Base-by-base conservation (phyloP, 2,329 filamentous ascomycete species). In the Epicoccum sorghinum region DNA sequence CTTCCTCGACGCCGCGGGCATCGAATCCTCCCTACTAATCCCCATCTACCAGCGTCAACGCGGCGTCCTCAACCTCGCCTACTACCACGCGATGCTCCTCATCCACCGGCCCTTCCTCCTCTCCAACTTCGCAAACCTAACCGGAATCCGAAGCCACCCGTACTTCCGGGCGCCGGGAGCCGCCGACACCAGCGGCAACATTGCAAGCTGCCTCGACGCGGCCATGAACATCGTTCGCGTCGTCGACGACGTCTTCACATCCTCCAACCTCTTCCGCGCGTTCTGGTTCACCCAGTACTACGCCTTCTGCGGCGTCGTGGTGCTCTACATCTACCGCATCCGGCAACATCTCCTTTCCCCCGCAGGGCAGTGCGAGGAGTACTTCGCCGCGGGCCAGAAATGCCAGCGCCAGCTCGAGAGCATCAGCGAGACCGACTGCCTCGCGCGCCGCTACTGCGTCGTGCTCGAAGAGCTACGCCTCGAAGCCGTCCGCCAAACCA, bases 21-120 rank as follows among this genome's bases (percentile, higher is more conserved):
- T 80, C 4, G 76, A 79, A 42, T 71, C 77, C 0, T 77, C 74
- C 4, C 74, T 77, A 48, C 65, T 80, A 7, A 78, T 81, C 29
- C 76, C 80, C 1, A 74, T 80, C n/a, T 83, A 81, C 58, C 77
- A 80, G 48, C 73, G 81, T 4, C 83, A 86, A 57, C 79, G 82
- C 2, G 80, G 76, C 0, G 82, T 83, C 0, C 67, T 86, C 8
- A 80, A 79, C 35, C 71, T 86, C 0, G 82, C 82, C 0, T 80
- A 84, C 57, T 79, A 77, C 4, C 83, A 86, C 47, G 81, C 83
- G 2, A 74, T 82, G 7, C 83, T 86, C 63, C 77, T 86, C 14
- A 78, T 82, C 6, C 84, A 82, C 41, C 78, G 84, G 0, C 79
- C 81, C 0, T 83, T 85, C 39, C 74, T 86, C 0, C 73, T 86